phyloP scores from a whole-genome alignment of 1,284 basidiomycete genomes.

The Ganoderma resinaceum region DNA sequence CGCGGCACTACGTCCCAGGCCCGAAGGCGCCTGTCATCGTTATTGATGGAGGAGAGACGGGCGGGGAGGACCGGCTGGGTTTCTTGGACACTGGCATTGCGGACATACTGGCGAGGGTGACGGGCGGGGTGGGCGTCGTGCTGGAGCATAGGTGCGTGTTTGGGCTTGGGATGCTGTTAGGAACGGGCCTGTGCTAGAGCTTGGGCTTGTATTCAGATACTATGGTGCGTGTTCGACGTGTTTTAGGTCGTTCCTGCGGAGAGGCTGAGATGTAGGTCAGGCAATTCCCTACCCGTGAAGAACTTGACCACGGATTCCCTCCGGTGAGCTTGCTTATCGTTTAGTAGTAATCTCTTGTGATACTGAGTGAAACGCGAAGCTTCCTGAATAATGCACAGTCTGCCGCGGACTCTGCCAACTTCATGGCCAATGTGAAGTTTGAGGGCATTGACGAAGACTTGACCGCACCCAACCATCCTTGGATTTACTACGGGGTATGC shows the following conservation, averaged over 20 bases:
- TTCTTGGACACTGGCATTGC: slow-evolving; percentile 87
- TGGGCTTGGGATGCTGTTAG: not conserved
- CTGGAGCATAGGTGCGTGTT: slow-evolving; percentile 77
- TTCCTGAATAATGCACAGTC: slow-evolving; percentile 92
- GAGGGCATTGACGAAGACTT: slow-evolving; percentile 74
- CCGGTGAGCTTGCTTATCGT: slow-evolving; percentile 46
- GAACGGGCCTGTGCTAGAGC: not conserved
- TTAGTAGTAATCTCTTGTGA: not conserved
- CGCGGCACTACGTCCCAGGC: slow-evolving; percentile 79
- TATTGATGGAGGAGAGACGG: slow-evolving; percentile 87
- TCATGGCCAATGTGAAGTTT: slow-evolving; percentile 85
- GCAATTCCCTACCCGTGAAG: slow-evolving; percentile 80
- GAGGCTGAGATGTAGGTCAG: slow-evolving; percentile 46
- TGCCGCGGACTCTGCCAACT: slow-evolving; percentile 91
- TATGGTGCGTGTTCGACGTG: slow-evolving; percentile 14
- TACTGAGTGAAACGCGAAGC: slow-evolving; percentile 41
- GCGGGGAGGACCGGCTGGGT: slow-evolving; percentile 71
- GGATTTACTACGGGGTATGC: slow-evolving; percentile 95
- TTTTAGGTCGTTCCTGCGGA: not conserved
- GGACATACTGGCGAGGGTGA: slow-evolving; percentile 84
- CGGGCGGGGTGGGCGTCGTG: slow-evolving; percentile 86
- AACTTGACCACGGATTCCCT: slow-evolving; percentile 85
- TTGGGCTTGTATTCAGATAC: slow-evolving; percentile 68
- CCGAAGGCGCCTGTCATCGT: slow-evolving; percentile 81
- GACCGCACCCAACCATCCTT: slow-evolving; percentile 76